Conservation (phyloP, 2,329 filamentous ascomycete genomes). For the Nectriaceae sp. region DNA sequence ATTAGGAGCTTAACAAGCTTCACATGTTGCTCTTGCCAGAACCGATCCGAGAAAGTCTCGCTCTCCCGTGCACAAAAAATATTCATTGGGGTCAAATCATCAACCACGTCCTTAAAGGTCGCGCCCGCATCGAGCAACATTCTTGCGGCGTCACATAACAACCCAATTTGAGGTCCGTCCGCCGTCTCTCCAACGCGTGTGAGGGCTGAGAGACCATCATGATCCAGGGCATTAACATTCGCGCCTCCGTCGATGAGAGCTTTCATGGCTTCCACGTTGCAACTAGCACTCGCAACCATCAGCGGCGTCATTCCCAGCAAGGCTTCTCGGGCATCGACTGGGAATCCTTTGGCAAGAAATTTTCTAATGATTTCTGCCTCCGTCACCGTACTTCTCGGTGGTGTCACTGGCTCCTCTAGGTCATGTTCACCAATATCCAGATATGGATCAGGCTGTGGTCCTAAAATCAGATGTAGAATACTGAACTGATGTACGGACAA, state of each 20-base stretch:
- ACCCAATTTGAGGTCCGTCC: constrained; percentile 23
- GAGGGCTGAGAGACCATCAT: constrained; percentile 27
- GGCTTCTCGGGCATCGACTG: constrained; percentile 26
- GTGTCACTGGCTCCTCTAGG: constrained; percentile 15
- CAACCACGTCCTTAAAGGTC: constrained; percentile 17
- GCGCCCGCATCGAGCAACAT: constrained; percentile 29
- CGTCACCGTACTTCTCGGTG: constrained; percentile 12
- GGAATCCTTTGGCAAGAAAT: constrained; percentile 26
- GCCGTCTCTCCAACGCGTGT: constrained; percentile 26
- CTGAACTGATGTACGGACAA: constrained; percentile 28
- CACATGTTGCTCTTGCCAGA: constrained; percentile 30
- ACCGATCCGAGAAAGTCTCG: constrained; percentile 22
- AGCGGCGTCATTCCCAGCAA: constrained; percentile 30
- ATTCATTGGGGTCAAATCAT: constrained; percentile 26
- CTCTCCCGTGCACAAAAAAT: constrained; percentile 27
- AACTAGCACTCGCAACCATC: constrained; percentile 30
- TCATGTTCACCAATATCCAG: constrained; percentile 9
- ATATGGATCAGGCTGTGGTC: constrained; percentile 15
- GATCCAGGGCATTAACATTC: constrained; percentile 25
- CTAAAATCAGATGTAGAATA: constrained; percentile 29
- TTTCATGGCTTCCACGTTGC: constrained; percentile 27
- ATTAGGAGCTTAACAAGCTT: constrained; percentile 26
- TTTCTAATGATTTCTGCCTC: constrained; percentile 29
- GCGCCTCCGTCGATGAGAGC: constrained; percentile 25
- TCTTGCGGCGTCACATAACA: constrained; percentile 23